Conservation (phyloP, 192 early-diverging fungal genomes). For the Coemansia brasiliensis region DNA sequence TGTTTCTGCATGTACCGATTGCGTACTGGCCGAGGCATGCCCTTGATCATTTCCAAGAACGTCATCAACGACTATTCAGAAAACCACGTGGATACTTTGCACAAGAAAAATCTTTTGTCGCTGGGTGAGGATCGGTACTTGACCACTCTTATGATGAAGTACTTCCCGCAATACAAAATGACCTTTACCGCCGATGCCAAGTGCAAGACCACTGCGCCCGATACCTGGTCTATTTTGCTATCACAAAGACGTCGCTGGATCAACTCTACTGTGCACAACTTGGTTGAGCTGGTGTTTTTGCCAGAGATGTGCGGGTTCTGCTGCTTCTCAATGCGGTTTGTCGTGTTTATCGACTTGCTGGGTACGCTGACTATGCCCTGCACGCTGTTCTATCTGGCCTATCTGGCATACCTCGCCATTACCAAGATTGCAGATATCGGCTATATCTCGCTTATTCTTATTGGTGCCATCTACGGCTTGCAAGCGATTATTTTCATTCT, state of each 20-base stretch:
- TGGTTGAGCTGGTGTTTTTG: constrained; percentile 84
- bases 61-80: constrained; percentile 87
- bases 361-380: constrained; percentile 77
- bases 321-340: constrained; percentile 97
- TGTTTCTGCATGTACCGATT: constrained; percentile 89
- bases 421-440: constrained; percentile 69
- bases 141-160: constrained; percentile 95
- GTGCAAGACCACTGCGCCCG: constrained; percentile 88
- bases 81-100: constrained; percentile 90
- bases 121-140: constrained; percentile 97
- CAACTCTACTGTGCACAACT: constrained; percentile 97
- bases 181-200: constrained; percentile 85
- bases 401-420: constrained; percentile 73
- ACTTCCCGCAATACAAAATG: constrained; percentile 94
- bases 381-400: constrained; percentile 76
- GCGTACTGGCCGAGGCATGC: constrained; percentile 64
- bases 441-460: constrained; percentile 73
- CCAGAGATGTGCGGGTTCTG: constrained; percentile 92
- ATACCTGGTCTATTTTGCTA: constrained; percentile 79
- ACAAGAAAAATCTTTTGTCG: constrained; percentile 95
- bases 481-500: constrained; percentile 83
- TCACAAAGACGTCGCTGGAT: constrained; percentile 98
- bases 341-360: constrained; percentile 91
- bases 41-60: constrained; percentile 77
- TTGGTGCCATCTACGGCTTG: constrained; percentile 84